Evolutionary conservation across 2,329 filamentous ascomycete species (phyloP), one percentile per base, ranked within the genome.

Genomic region (Aureobasidium sp.): DNA sequence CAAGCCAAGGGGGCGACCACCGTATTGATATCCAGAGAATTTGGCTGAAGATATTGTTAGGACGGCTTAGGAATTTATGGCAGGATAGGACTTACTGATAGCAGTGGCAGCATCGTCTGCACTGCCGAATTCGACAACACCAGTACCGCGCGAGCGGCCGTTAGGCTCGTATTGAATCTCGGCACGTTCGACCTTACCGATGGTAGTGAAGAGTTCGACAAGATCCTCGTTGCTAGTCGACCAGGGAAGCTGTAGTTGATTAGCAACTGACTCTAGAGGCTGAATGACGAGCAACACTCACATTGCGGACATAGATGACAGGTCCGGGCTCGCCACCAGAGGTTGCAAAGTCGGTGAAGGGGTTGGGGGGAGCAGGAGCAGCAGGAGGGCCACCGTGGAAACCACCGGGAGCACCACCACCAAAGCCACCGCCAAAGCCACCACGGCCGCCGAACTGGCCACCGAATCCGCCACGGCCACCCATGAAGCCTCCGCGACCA

Each of bases 141-240:
- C 93, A 55, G 88, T 93, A 59, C 93, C 93, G 59, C 90, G 86
- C 56, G 93, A 98, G 63, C 93, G 88, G 40, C 93, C 93, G 64
- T 94, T 97, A 3, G 88, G 86, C 70, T 98, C 93, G 66, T 98
- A 97, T 71, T 98, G 93, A 54, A 98, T 97, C 73, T 98, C 93
- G n/a, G 93, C 93, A 64, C 93, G 90, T 64, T 96, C 90, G 56
- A 98, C 93, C 70, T 95, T 95, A 59, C 93, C 93, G 65, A 98
- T 98, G 10, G 93, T 98, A 16, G 87, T 90, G 76, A 98, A 98
- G 17, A 98, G 79, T 68, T 98, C 93, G 54, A 97, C 83, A 22
- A 98, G 77, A 70, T 98, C 93, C 58, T 98, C 93, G 66, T 98
- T 97, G 75, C 90, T 96, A 14, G 93, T 98, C 24, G 93, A 97